Percentiles rank a stretch among this genome's conserved stretches.
Conservation (phyloP, 2,329 filamentous ascomycete genomes). For the Metarhizium humberi region DNA sequence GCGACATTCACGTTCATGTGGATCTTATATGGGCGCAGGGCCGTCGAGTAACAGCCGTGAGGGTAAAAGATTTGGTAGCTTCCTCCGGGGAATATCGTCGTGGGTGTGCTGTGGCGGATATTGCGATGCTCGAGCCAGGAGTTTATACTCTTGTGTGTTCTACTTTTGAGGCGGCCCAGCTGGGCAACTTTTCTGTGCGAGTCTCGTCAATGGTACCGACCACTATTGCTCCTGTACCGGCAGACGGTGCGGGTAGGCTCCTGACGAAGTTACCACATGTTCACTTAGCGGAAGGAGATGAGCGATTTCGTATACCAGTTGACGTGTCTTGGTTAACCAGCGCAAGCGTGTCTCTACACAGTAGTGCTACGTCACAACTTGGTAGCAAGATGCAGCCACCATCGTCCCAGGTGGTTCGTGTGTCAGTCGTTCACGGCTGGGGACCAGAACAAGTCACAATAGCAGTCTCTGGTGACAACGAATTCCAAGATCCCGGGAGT, state of each 20-base stretch:
- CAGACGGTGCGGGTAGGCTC: slow-evolving; percentile 68
- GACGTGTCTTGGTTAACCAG: slow-evolving; percentile 44
- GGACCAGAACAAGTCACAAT: slow-evolving; percentile 59
- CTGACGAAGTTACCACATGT: slow-evolving; percentile 48
- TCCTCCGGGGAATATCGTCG: slow-evolving; percentile 85
- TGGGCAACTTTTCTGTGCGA: slow-evolving; percentile 63
- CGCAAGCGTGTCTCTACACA: slow-evolving; percentile 29
- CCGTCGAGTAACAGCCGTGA: slow-evolving; percentile 59
- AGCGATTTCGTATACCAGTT: slow-evolving; percentile 30
- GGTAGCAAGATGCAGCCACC: slow-evolving; percentile 11
- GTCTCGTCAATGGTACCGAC: slow-evolving; percentile 57
- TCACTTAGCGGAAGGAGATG: slow-evolving; percentile 35
- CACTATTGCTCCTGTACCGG: slow-evolving; percentile 49
- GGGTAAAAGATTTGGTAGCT: slow-evolving; percentile 66
- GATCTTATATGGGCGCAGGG: slow-evolving; percentile 74
- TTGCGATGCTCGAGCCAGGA: slow-evolving; percentile 53
- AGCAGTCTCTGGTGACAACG: slow-evolving; percentile 59
- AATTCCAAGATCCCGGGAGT: slow-evolving; percentile 59
- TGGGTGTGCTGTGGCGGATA: slow-evolving; percentile 63
- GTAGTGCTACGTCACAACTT: slow-evolving; percentile 16
- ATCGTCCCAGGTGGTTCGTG: slow-evolving; percentile 51
- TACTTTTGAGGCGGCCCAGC: slow-evolving; percentile 76
- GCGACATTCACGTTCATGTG: slow-evolving; percentile 69
- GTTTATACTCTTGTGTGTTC: slow-evolving; percentile 84
- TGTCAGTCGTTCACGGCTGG: slow-evolving; percentile 64